These are phyloP conservation scores for Fusarium abutilonis DNA, from an alignment of 2,329 filamentous ascomycete species.

Conservation along the genomic window DNA sequence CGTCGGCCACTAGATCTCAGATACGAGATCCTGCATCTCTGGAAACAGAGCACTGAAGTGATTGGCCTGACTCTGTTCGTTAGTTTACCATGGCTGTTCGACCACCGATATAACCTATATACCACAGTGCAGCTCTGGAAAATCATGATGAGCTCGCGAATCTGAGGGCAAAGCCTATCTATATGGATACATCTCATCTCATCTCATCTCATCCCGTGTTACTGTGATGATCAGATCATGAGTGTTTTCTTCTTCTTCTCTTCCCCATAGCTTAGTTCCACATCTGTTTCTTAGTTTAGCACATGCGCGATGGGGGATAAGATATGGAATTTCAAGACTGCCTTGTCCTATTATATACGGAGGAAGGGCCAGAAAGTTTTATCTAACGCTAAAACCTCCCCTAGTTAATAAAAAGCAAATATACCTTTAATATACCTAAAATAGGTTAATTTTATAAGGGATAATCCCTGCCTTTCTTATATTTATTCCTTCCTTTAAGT, in stretches of 20 bases:
- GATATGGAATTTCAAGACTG: not conserved
- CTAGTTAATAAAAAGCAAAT: too few species aligned
- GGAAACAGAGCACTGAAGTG: not conserved
- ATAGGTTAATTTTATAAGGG: too few species aligned
- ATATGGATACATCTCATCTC: not conserved
- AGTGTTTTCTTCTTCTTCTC: not conserved
- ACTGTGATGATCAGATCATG: slow-evolving; percentile 15
- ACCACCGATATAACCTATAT: not conserved
- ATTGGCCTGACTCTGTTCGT: not conserved
- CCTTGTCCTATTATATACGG: not conserved
- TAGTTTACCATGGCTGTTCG: not conserved
- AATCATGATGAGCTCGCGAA: not conserved
- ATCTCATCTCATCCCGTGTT: not conserved
- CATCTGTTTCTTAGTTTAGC: not conserved
- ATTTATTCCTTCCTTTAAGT: too few species aligned
- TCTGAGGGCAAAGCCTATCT: not conserved
- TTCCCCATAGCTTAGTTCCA: not conserved
- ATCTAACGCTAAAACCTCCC: too few species aligned
- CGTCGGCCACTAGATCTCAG: too few species aligned
- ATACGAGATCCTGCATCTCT: not conserved
- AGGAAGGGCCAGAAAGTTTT: too few species aligned
- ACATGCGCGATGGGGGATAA: slow-evolving; percentile 5
- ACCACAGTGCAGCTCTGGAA: not conserved
- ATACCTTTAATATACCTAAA: too few species aligned
- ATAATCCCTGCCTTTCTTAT: too few species aligned